Conservation (phyloP, 768 basidiomycete genomes). For the Dioszegia aurantiaca region DNA sequence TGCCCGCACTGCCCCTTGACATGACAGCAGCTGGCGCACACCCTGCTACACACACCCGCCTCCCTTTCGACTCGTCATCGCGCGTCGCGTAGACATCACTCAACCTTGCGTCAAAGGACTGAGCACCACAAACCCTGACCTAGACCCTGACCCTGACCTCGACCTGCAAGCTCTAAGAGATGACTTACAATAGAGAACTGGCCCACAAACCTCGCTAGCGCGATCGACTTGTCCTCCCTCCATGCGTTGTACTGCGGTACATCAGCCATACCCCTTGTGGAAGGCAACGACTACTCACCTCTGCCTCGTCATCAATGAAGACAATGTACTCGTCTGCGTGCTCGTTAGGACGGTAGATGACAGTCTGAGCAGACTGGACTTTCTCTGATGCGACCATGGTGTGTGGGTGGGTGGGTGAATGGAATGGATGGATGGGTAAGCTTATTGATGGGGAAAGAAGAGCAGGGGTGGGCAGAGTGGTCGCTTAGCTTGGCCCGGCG, state of each 20-base stretch:
- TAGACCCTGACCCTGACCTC: no score
- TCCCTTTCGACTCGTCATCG: no score
- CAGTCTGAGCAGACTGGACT: constrained; percentile 13
- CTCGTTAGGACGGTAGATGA: constrained; percentile 41
- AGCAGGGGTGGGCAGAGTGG: no score
- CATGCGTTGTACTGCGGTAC: constrained; percentile 40
- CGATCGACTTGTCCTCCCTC: constrained; percentile 45
- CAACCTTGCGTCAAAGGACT: no score
- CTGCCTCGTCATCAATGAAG: constrained; percentile 41
- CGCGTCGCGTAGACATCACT: no score
- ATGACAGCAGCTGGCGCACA: no score
- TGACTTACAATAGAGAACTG: constrained; percentile 43
- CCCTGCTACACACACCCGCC: no score
- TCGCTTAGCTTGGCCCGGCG: no score
- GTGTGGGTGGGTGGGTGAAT: background rate
- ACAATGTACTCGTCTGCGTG: constrained; percentile 44
- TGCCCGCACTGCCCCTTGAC: no score
- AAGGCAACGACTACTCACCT: constrained; percentile 27
- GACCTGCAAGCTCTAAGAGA: no score
- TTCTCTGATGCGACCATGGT: constrained; percentile 11
- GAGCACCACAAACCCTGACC: no score
- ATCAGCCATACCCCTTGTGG: background rate
- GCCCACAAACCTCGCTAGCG: constrained; percentile 42
- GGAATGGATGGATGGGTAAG: background rate
- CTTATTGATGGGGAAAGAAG: no score